Evolutionary conservation across 2,329 filamentous ascomycete genomes (phyloP), one percentile per base, ranked within the genome.

Genomic region (Zarea fungicola): DNA sequence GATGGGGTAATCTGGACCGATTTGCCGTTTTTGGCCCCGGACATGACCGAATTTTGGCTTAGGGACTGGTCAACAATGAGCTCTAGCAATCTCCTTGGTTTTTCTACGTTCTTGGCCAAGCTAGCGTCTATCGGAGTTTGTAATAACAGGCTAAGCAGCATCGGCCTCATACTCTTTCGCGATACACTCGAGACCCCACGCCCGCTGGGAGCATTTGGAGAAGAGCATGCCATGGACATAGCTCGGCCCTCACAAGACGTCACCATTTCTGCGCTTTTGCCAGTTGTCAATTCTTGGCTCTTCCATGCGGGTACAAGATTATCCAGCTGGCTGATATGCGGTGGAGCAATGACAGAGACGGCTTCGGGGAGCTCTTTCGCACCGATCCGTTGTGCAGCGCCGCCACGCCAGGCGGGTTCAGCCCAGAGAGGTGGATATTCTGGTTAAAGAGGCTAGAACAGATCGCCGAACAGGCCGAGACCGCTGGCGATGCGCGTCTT

Each of bases 391-490:
- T 23, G 11, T 42, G n/a, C n/a, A 8, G 41, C 13, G 25, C 16
- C 42, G 22, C 42, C 19, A 25, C 29, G 16, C 18, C 42, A 13
- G 29, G 13, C 13, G 42, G 42, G 5, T 44, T 44, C 21, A 44
- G 42, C 22, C 29, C 42, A 4, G 42, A 44, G n/a, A 18, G 42
- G 21, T 44, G 42, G 29, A 14, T 44, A n/a, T 35, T 35, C n/a
- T 44, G 42, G 42, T 28, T 44, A 6, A 35, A 19, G n/a, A 26
- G 42, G 10, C 31, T 44, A 14, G 21, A 26, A 7, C 42, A 44
- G n/a, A 26, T 44, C 16, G 29, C 21, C 21, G 21, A 35, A 10
- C 21, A 22, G 7, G 42, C 29, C 8, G 29, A 35, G 13, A 13
- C 14, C 14, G 19, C n/a, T 9, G 42, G 42, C 3, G 42, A 34